Conservation (phyloP, 164 flowering plant genomes). For the Warburgia ugandensis region DNA sequence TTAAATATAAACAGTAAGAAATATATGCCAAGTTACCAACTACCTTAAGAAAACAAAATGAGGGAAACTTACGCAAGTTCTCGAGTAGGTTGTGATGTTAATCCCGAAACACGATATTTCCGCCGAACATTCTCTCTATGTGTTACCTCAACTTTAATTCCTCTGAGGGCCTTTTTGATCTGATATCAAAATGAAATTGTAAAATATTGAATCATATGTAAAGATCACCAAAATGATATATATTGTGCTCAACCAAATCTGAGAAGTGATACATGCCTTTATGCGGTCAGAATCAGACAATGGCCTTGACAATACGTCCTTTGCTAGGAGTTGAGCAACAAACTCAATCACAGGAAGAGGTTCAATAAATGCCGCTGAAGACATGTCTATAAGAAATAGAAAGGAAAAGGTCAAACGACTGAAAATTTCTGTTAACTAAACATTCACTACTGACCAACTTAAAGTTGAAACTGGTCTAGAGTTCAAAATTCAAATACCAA, state of each 20-base stretch:
- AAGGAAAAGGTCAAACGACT: background rate
- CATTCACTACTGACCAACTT: background rate
- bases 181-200: slow-evolving; percentile 12
- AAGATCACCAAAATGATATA: background rate
- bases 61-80: slow-evolving; percentile 54
- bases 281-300: slow-evolving; percentile 68
- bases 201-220: background rate
- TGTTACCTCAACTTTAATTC: slow-evolving; percentile 83
- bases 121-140: slow-evolving; percentile 67
- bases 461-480: background rate
- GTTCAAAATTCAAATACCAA: slow-evolving; percentile 38
- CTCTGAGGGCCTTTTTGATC: slow-evolving; percentile 71
- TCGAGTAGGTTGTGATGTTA: slow-evolving; percentile 77
- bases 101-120: slow-evolving; percentile 74
- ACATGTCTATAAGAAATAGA: slow-evolving; percentile 45
- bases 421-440: too few relatives aligned
- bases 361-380: slow-evolving; percentile 73
- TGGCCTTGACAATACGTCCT: slow-evolving; percentile 53
- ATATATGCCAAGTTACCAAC: too few relatives aligned
- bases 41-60: slow-evolving; percentile 1
- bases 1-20: too few relatives aligned
- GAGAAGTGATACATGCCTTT: slow-evolving; percentile 33
- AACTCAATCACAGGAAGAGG: slow-evolving; percentile 75
- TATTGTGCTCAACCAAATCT: background rate
- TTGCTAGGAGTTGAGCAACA: slow-evolving; percentile 59